A percentile compares a stretch with the other conserved stretches of the same genome.
Evolutionary conservation across 139 green algal species (phyloP).

Genomic region (Asterochloris erici): DNA sequence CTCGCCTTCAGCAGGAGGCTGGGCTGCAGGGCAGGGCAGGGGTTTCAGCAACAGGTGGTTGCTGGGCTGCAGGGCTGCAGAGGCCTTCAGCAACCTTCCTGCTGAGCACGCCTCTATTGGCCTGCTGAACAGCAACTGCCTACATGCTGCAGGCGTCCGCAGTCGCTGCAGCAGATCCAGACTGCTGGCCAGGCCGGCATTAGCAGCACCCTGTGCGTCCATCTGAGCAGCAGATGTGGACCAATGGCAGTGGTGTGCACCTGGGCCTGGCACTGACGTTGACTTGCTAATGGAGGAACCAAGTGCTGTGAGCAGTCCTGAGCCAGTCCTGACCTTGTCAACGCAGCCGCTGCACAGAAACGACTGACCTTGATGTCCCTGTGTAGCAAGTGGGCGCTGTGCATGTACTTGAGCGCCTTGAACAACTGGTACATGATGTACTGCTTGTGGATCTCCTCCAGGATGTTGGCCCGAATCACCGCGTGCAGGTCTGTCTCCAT

Average conservation of each 20-base stretch:
- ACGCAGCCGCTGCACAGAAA: background rate
- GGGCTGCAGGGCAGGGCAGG: too few species aligned
- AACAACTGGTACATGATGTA: slow-evolving; percentile 99
- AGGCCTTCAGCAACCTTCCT: too few species aligned
- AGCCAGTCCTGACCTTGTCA: background rate
- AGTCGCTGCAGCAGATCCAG: too few species aligned
- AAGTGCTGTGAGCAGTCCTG: background rate
- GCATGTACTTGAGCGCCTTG: slow-evolving; percentile 95
- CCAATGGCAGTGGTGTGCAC: too few species aligned
- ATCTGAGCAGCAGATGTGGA: too few species aligned
- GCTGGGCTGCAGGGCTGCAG: background rate
- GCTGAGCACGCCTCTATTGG: too few species aligned
- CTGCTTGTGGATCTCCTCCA: slow-evolving; percentile 96
- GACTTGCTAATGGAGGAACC: background rate
- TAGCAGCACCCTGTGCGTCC: too few species aligned
- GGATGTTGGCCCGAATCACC: slow-evolving; percentile 92
- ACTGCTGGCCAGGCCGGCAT: too few species aligned
- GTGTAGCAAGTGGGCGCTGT: slow-evolving; percentile 92
- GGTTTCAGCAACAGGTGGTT: background rate
- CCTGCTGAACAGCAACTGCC: too few species aligned
- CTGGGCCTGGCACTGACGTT: background rate
- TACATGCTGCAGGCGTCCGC: too few species aligned
- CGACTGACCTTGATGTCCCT: slow-evolving; percentile 90
- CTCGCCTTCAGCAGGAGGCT: too few species aligned
- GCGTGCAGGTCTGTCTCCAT: slow-evolving; percentile 97